These are phyloP conservation scores for Crepidotus variabilis DNA, from an alignment of 768 basidiomycete species.

Conservation along the genomic window DNA sequence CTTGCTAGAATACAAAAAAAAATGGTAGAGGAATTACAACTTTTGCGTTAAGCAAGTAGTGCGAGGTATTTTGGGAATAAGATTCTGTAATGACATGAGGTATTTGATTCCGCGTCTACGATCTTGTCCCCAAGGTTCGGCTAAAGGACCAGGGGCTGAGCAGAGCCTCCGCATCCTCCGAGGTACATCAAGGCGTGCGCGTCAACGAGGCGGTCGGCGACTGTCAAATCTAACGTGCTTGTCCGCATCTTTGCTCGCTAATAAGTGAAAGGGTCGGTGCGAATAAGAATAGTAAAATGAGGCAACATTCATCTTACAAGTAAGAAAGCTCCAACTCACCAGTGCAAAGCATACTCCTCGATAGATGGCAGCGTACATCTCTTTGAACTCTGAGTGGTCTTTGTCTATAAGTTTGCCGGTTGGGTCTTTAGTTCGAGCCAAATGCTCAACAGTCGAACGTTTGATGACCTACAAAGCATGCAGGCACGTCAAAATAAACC, in stretches of 20 bases:
- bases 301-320: background rate
- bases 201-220: slow-evolving; percentile 36
- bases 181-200: slow-evolving; percentile 46
- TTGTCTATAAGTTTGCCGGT: slow-evolving; percentile 32
- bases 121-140: background rate
- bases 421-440: slow-evolving; percentile 35
- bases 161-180: slow-evolving; percentile 23
- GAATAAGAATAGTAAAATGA: background rate
- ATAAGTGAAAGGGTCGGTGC: slow-evolving; percentile 4
- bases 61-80: background rate
- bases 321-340: slow-evolving; percentile 25
- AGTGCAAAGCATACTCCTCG: slow-evolving; percentile 49
- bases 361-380: slow-evolving; percentile 42
- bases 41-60: background rate
- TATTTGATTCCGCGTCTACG: background rate
- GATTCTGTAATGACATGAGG: background rate
- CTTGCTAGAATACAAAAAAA: background rate
- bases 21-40: no score
- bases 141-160: background rate
- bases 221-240: slow-evolving; percentile 29
- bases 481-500: background rate
- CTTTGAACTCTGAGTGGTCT: slow-evolving; percentile 48
- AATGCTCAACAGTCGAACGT: slow-evolving; percentile 35
- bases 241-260: slow-evolving; percentile 42
- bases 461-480: slow-evolving; percentile 37